Conservation (phyloP, 192 early-diverging fungal species). For the Gigaspora rosea region DNA sequence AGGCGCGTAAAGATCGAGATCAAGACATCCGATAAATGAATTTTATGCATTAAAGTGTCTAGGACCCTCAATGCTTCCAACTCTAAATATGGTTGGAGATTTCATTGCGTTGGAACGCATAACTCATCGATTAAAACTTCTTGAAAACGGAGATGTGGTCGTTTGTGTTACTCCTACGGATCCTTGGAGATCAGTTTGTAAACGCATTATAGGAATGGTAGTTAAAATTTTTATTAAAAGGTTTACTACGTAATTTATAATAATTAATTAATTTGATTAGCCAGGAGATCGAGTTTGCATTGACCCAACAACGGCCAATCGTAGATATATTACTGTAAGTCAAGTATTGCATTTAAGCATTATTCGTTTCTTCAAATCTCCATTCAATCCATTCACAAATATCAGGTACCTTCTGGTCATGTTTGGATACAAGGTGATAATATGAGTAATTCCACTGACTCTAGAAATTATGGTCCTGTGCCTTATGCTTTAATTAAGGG, state of each 20-base stretch:
- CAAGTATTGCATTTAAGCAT: not conserved
- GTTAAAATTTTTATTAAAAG: slow-evolving; percentile 13
- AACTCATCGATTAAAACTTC: slow-evolving; percentile 52
- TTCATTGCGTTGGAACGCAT: slow-evolving; percentile 73
- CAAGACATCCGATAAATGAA: not conserved
- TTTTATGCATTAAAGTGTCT: slow-evolving; percentile 51
- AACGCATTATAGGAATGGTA: slow-evolving; percentile 81
- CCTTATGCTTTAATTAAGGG: slow-evolving; percentile 79
- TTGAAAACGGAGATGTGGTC: slow-evolving; percentile 77
- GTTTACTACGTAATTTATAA: not conserved
- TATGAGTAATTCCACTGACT: slow-evolving; percentile 86
- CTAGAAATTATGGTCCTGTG: slow-evolving; percentile 85
- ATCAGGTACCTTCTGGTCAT: slow-evolving; percentile 79
- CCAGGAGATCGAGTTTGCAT: slow-evolving; percentile 80
- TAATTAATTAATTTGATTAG: slow-evolving; percentile 33
- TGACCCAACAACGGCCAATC: slow-evolving; percentile 66
- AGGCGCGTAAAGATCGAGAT: slow-evolving; percentile 7
- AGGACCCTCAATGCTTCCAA: slow-evolving; percentile 93
- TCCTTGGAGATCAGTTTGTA: slow-evolving; percentile 70
- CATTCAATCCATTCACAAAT: not conserved
- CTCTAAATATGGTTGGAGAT: slow-evolving; percentile 82
- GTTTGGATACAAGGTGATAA: slow-evolving; percentile 95
- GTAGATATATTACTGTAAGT: slow-evolving; percentile 63
- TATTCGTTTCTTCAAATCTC: not conserved
- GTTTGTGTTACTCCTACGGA: slow-evolving; percentile 71